Percentiles rank a stretch among this genome's conserved stretches.
Conservation (phyloP, 345 rosid genomes). For the Eucalyptus paniculata region DNA sequence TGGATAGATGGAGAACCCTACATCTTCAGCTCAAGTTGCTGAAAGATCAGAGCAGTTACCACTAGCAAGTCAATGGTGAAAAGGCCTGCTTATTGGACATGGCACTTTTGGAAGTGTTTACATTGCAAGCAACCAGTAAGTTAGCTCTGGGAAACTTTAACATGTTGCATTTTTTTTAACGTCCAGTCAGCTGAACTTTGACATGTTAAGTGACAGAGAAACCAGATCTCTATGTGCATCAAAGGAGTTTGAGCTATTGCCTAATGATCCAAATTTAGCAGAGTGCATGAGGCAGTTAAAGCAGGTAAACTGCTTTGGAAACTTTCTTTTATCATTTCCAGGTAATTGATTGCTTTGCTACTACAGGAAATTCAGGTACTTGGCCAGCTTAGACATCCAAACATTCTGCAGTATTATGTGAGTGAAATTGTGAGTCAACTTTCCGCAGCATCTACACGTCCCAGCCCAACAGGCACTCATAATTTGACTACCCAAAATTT, state of each 20-base stretch:
- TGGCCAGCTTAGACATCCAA: background rate
- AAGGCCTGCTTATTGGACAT: constrained; percentile 48
- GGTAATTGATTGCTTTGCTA: background rate
- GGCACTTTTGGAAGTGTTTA: constrained; percentile 72
- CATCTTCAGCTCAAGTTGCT: background rate
- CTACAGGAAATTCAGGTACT: background rate
- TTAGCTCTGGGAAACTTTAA: background rate
- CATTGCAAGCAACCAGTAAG: constrained; percentile 65
- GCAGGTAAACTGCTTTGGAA: background rate
- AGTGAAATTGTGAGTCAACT: background rate
- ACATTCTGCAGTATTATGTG: background rate
- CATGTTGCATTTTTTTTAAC: background rate
- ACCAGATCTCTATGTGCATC: background rate
- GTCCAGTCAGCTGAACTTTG: too few relatives aligned
- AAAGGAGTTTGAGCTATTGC: background rate
- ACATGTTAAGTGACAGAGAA: background rate
- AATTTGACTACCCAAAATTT: background rate
- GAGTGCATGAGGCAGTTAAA: constrained; percentile 4
- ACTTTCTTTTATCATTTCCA: background rate
- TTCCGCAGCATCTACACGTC: background rate
- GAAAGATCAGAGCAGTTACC: background rate
- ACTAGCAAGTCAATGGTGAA: constrained; percentile 19
- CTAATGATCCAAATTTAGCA: background rate
- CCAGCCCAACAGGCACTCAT: background rate
- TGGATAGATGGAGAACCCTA: background rate